Conservation (phyloP, 2,329 filamentous ascomycete genomes). For the Pezicula neosporulosa region DNA sequence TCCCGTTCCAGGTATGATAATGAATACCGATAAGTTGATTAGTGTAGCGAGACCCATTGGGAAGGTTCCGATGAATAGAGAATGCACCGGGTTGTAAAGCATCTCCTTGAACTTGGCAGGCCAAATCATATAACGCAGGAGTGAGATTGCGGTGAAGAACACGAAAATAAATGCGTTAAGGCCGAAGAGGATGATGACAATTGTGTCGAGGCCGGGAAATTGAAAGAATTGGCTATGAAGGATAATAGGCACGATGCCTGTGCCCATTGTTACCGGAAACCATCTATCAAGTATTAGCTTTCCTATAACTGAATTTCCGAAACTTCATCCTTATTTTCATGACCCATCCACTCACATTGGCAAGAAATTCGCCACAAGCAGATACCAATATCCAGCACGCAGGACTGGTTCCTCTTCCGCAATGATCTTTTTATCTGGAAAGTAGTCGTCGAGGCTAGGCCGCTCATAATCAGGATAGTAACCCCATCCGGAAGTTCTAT, state of each 20-base stretch:
- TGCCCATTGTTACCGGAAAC: slow-evolving; percentile 3
- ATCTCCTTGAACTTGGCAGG: slow-evolving; percentile 1
- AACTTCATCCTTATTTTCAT: background rate
- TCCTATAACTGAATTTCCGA: background rate
- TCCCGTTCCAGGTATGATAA: background rate
- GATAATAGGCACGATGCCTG: slow-evolving; percentile 2
- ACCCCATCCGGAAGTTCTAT: background rate
- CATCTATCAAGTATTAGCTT: slow-evolving; percentile 1
- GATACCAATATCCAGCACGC: background rate
- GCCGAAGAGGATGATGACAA: background rate
- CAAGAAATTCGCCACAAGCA: background rate
- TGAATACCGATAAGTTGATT: slow-evolving; percentile 53
- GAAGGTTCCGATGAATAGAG: slow-evolving; percentile 61
- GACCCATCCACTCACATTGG: background rate
- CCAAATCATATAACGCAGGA: slow-evolving; percentile 1
- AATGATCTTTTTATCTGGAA: background rate
- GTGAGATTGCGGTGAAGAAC: background rate
- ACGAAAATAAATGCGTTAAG: slow-evolving; percentile 1
- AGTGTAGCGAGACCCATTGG: slow-evolving; percentile 67
- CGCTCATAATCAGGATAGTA: background rate
- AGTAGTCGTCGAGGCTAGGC: background rate
- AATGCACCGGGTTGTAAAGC: slow-evolving; percentile 2
- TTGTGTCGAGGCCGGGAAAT: background rate
- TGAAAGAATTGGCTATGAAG: slow-evolving; percentile 3
- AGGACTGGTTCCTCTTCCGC: background rate